Base-by-base conservation (phyloP, 768 basidiomycete species). In the Chalciporus pseudorubinellus region DNA sequence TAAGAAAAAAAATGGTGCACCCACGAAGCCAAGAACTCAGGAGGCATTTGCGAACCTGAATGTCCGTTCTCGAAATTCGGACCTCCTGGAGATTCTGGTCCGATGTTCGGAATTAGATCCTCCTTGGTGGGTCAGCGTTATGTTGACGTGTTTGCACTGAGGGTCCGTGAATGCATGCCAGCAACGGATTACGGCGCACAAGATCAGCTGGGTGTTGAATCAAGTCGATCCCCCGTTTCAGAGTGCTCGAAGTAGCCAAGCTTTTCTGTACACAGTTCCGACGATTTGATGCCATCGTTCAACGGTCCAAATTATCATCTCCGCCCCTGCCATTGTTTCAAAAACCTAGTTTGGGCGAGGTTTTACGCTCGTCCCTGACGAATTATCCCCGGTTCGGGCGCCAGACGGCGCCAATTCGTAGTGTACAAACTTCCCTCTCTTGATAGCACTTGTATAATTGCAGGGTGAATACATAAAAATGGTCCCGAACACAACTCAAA, bases 81-180 rank as follows among this genome's bases (percentile, higher is more conserved):
- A 66, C 63, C 64, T 59, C 45, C 28, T 20, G 55, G 38, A 50
- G 47, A 50, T 44, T 50, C 43, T 40, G 24, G 53, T 53, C 39
- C 18, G 53, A 19, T 64, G 65, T 67, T 62, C 65, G 62, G 56
- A 65, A 67, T 64, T 52, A 53, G 55, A 53, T 55, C 59, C 52
- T 45, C 51, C 54, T 47, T 45, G 39, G 26, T 36, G 34, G 41
- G 50, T 46, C 62, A 33, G 54, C 56, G 61, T 63, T 42, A 59
- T 57, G 64, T 40, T 65, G 59, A 67, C 64, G 64, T 67, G 57
- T 65, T 66, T 55, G 45, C 26, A 51, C 26, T 12, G 64, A 66
- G 54, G 63, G 65, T 64, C 56, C 41, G 38, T 51, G 56, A 55
- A 52, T 41, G 33, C 38, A 59, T 66, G 64, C 64, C 64, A 64